Percentiles rank a stretch among this genome's conserved stretches.
Evolutionary conservation across 768 basidiomycete genomes (phyloP).

Genomic region (Lanmaoa pseudosensibilis): DNA sequence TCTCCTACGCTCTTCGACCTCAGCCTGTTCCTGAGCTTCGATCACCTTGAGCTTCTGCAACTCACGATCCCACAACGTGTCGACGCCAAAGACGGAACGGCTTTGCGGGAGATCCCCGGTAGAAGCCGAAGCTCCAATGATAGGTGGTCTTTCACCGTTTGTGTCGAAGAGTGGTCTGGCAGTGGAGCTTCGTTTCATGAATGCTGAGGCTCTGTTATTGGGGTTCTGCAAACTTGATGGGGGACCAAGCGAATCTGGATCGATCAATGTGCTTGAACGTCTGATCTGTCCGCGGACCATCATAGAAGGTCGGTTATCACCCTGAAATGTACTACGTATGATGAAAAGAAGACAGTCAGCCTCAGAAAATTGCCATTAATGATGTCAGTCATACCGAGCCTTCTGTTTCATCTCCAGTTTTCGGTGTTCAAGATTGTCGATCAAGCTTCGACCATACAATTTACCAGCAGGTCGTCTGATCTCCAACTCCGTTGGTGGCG

Average conservation of each 20-base stretch:
- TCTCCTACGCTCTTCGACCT: constrained; percentile 51
- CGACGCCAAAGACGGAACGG: constrained; percentile 90
- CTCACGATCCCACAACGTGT: constrained; percentile 91
- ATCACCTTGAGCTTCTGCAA: constrained; percentile 77
- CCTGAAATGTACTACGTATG: constrained; percentile 70
- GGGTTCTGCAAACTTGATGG: constrained; percentile 48
- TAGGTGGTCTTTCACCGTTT: constrained; percentile 40
- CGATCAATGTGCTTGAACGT: constrained; percentile 70
- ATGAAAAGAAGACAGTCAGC: constrained; percentile 8
- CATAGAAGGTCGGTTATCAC: constrained; percentile 90
- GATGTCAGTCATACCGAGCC: constrained; percentile 60
- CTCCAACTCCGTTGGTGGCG: constrained; percentile 34
- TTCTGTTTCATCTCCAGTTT: constrained; percentile 82
- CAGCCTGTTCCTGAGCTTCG: constrained; percentile 63
- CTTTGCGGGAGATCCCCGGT: constrained; percentile 41
- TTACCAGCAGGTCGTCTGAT: constrained; percentile 68
- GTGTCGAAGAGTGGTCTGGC: constrained; percentile 69
- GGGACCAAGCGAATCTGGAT: constrained; percentile 57
- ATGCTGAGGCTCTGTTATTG: constrained; percentile 43
- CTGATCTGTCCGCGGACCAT: constrained; percentile 68
- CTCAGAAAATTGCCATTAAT: not conserved
- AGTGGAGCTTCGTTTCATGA: constrained; percentile 52
- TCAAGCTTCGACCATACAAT: constrained; percentile 83
- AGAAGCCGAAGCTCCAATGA: constrained; percentile 33
- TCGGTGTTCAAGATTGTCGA: constrained; percentile 83